Base-by-base conservation (phyloP, 169 alveolate genomes). In the Cryptosporidium sp. region DNA sequence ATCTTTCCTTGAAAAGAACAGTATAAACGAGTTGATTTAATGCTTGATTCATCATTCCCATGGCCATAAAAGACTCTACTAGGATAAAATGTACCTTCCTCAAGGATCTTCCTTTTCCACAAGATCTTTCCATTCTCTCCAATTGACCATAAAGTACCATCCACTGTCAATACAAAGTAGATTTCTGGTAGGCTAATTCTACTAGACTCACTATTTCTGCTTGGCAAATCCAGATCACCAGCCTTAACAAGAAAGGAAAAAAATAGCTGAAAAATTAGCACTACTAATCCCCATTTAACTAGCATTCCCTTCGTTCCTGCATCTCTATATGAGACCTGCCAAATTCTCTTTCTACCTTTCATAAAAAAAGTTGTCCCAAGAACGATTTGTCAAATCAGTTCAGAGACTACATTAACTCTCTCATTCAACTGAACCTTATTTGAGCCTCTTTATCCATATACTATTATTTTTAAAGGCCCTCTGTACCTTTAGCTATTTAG, bases 1-100 rank as follows among this genome's bases (percentile, higher is more conserved):
- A 80, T 80, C 14, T 48, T 80, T 1, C 89, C 89, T 80, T 80
- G 89, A 80, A 80, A 80, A 18, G 89, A 80, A 65, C 80, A 62
- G 48, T 80, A 80, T 29, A 80, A 35, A 6, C 89, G 56, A 18
- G 52, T 42, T 0, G 31, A 18, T 5, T 53, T 16, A 10, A 44
- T 3, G 4, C 18, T 29, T 18, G 70, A n/a, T 3, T 73, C 71
- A 4, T 26, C 35, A 6, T 10, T 65, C 2, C 37, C 44, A 8
- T 72, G 21, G 31, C 26, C 53, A 29, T n/a, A 10, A n/a, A 52
- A 45, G 18, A 72, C 53, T 26, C 26, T 18, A 12, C 29, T 80
- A 14, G 89, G 89, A 23, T 80, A 42, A 62, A 80, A 80, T 10
- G 89, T 80, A 42, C 89, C 89, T 5, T 14, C 89, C 33, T 60